Conservation (phyloP, 805 yeast genomes). For the Ogataea ramenticola region DNA sequence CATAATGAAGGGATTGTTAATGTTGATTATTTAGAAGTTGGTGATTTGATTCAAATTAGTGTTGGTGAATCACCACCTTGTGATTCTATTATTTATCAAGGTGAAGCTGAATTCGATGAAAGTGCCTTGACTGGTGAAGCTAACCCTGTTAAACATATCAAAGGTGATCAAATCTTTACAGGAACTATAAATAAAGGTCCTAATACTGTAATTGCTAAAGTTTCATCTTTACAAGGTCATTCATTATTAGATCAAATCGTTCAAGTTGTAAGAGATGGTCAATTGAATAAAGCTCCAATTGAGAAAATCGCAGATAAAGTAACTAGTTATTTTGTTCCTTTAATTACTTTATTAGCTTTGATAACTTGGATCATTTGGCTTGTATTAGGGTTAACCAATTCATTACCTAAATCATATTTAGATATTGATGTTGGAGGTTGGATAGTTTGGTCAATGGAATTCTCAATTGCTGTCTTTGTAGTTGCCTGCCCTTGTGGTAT, state of each 20-base stretch:
- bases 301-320: conserved; percentile 62
- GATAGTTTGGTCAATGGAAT: conserved; percentile 71
- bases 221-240: conserved; percentile 52
- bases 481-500: conserved; percentile 85
- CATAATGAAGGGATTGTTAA: conserved; percentile 20
- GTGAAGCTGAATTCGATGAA: conserved; percentile 47
- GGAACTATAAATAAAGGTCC: conserved; percentile 66
- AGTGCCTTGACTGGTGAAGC: conserved; percentile 60
- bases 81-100: conserved; percentile 45
- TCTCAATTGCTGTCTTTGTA: conserved; percentile 73
- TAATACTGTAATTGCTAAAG: conserved; percentile 43
- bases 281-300: conserved; percentile 63
- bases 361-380: conserved; percentile 68
- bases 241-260: conserved; percentile 68
- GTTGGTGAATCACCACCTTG: conserved; percentile 57
- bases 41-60: conserved; percentile 39
- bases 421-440: conserved; percentile 68
- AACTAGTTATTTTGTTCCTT: conserved; percentile 69
- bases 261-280: conserved; percentile 65
- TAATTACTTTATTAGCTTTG: conserved; percentile 53
- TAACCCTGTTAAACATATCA: conserved; percentile 44
- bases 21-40: conserved; percentile 41
- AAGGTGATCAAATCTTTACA: conserved; percentile 64
- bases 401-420: conserved; percentile 45
- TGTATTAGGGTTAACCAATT: conserved; percentile 44